Conservation (phyloP, 179 eudicot species). For the Corrigiola litoralis region DNA sequence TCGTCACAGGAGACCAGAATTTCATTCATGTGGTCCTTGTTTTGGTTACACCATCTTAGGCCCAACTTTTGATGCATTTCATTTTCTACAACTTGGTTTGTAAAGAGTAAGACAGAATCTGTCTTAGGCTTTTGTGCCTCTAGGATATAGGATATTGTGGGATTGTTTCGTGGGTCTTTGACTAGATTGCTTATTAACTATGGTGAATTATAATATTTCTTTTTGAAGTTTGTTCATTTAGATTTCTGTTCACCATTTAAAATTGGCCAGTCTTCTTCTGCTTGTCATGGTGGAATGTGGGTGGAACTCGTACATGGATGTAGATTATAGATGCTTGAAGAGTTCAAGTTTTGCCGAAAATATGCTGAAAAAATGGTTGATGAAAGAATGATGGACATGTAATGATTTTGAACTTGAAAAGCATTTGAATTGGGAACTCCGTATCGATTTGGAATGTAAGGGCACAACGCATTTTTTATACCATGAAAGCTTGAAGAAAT, state of each 20-base stretch:
- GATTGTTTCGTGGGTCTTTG: slow-evolving; percentile 28
- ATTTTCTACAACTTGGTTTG: slow-evolving; percentile 28
- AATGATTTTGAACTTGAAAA: too few relatives aligned
- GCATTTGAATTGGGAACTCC: too few relatives aligned
- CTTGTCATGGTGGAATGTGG: too few relatives aligned
- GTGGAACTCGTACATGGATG: too few relatives aligned
- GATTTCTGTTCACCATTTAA: background rate
- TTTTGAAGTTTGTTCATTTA: slow-evolving; percentile 9
- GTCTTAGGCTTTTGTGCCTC: slow-evolving; percentile 33
- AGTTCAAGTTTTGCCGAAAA: too few relatives aligned
- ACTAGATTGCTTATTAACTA: background rate
- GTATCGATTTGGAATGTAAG: too few relatives aligned
- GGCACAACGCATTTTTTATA: too few relatives aligned
- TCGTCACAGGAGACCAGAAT: background rate
- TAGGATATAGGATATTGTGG: slow-evolving; percentile 24
- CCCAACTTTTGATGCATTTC: slow-evolving; percentile 32
- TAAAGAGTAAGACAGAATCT: slow-evolving; percentile 25
- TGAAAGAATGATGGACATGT: too few relatives aligned
- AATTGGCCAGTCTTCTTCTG: too few relatives aligned
- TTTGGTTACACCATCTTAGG: slow-evolving; percentile 15
- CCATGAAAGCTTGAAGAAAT: too few relatives aligned
- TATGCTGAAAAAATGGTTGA: too few relatives aligned
- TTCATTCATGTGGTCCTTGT: slow-evolving; percentile 2
- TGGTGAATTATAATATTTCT: background rate
- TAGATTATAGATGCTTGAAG: too few relatives aligned